Evolutionary conservation across 2,329 filamentous ascomycete genomes (phyloP), one percentile per base, ranked within the genome.

Genomic region (Blastomyces parvus): DNA sequence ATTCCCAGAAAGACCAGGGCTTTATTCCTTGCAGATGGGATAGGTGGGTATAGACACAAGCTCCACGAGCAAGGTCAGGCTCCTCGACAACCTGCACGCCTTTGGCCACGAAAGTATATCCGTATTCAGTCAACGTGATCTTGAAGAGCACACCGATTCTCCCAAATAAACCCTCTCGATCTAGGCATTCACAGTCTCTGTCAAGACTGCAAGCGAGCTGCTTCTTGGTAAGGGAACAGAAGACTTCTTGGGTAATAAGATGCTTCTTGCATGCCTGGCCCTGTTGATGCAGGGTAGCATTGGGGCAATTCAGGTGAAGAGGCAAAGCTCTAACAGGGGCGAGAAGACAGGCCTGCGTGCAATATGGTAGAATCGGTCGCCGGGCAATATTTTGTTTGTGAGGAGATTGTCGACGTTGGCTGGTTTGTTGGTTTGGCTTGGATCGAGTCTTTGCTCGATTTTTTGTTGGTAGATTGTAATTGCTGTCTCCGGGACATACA

Each of bases 311-410:
- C 14, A 59, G 58, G 59, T 73, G 70, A 13, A 72, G 60, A 40
- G 30, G 3, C 11, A 46, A 63, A 2, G 63, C 52, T 42, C 52
- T n/a, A 27, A 68, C 62, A 36, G 72, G 63, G 14, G 70, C 69
- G 13, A 71, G 64, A 42, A 73, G 65, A 60, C 66, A 72, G 33
- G 60, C 50, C 58, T 72, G 67, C n/a, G 68, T 72, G 60, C 69
- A 73, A 64, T 70, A 72, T 64, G 30, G 27, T n/a, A 60, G 36
- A 40, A 30, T 40, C 25, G 27, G 53, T 57, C 42, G 36, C 22
- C 46, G 58, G 14, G 33, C 25, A 22, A 36, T 48, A n/a, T 17
- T 60, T 30, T 38, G 58, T 30, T 60, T 46, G 19, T 19, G 42
- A 46, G 38, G 19, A 11, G 58, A 60, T 30, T 19, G 38, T 9